Evolutionary conservation across 202 grass and related monocot genomes (phyloP), one percentile per base, ranked within the genome.

Genomic region (Panicum hallii): DNA sequence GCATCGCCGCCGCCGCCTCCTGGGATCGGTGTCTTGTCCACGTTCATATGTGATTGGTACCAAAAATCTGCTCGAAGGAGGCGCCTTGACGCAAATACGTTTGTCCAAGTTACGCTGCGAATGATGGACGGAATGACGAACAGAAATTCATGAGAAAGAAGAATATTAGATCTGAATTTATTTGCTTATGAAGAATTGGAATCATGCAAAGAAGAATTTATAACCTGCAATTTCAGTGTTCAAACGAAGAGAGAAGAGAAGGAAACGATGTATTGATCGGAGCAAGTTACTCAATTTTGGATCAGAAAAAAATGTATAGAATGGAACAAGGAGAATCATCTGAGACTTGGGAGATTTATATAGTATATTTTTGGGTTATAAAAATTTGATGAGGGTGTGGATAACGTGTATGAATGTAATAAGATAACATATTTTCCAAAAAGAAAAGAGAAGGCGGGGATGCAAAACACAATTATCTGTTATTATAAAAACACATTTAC

Each of bases 81-180:
- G 30, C 2, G n/a, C 19, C 60, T 86, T 10, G 4, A 38, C 16
- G 5, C 57, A 78, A 75, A n/a, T 30, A 54, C 36, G 38, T 52
- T 14, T 13, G 15, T 49, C 11, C 34, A 71, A 19, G 61, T 50
- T 14, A 36, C 11, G 50, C 74, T 71, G 83, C 53, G 53, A 84
- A 61, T 45, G 66, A 40, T n/a, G 9, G 2, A 69, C 54, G 28
- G 14, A 80, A 77, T 63, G 45, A 20, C 7, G 10, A 75, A 5
- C 22, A 23, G 15, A 72, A 36, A 86, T 78, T 67, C 9, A 34
- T 10, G 38, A 10, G 7, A 3, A 47, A 28, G 22, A 38, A 55
- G 20, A 79, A 69, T 10, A 30, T 53, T 4, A 58, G n/a, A 86
- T 86, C 48, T 22, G 49, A 60, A 85, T 38, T 40, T 42, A 85